phyloP scores from a whole-genome alignment of 2,329 filamentous ascomycete genomes.

The Penicillium sp. region DNA sequence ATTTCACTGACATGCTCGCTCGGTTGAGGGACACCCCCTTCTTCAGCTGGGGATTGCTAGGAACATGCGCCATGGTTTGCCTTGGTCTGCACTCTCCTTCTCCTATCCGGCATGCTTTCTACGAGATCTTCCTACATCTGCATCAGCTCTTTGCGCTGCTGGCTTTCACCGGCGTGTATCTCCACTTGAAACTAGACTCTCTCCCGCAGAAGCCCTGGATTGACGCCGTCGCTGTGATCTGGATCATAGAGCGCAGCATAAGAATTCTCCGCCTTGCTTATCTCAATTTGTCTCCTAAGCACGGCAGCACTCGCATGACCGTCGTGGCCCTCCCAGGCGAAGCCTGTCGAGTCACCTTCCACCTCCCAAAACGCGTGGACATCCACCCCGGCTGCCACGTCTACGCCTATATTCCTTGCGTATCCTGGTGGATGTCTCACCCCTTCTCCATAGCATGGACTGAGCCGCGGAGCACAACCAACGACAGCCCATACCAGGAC shows the following conservation, averaged over 20 bases:
- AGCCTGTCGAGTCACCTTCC: slow-evolving; percentile 61
- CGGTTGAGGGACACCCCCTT: slow-evolving; percentile 41
- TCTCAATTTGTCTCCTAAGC: slow-evolving; percentile 53
- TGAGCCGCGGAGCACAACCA: slow-evolving; percentile 30
- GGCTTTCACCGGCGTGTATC: slow-evolving; percentile 46
- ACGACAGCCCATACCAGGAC: slow-evolving; percentile 20
- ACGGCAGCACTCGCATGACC: slow-evolving; percentile 52
- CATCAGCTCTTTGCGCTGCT: slow-evolving; percentile 47
- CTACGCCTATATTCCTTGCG: slow-evolving; percentile 58
- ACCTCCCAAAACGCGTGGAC: slow-evolving; percentile 54
- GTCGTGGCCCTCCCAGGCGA: slow-evolving; percentile 61
- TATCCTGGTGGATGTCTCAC: slow-evolving; percentile 50
- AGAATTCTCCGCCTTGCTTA: slow-evolving; percentile 52
- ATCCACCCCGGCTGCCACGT: slow-evolving; percentile 60
- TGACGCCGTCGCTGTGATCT: slow-evolving; percentile 37
- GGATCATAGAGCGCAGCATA: slow-evolving; percentile 45
- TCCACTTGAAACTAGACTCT: slow-evolving; percentile 44
- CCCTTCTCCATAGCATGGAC: slow-evolving; percentile 51
- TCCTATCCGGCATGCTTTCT: slow-evolving; percentile 87
- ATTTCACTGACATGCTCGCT: slow-evolving; percentile 32
- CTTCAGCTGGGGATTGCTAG: slow-evolving; percentile 48
- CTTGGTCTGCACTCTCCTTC: slow-evolving; percentile 51
- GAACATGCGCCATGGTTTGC: slow-evolving; percentile 41
- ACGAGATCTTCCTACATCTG: slow-evolving; percentile 75
- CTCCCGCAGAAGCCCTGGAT: slow-evolving; percentile 45